Conservation (phyloP, 148 eudicot genomes). For the Vaccinium macrocarpon region DNA sequence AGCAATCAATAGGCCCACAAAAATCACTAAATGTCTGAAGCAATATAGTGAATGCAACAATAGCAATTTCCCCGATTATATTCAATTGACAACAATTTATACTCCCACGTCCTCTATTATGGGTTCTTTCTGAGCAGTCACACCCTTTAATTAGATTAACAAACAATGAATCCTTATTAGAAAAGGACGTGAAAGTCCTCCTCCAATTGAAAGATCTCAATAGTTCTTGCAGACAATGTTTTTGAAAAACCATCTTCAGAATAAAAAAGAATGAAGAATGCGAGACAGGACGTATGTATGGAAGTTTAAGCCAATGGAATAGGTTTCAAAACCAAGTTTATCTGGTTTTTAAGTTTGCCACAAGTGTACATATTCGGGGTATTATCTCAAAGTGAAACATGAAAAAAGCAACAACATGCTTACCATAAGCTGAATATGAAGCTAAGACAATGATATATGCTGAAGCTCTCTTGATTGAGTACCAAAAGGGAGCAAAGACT, state of each 20-base stretch:
- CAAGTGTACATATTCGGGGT: background rate
- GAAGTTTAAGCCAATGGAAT: background rate
- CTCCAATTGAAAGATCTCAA: background rate
- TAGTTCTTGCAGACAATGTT: background rate
- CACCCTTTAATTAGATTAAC: no score
- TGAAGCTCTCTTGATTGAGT: conserved; percentile 94
- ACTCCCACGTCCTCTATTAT: background rate
- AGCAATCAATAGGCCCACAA: background rate
- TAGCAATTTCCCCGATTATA: background rate
- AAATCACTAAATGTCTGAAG: background rate
- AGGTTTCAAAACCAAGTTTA: background rate
- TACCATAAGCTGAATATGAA: conserved; percentile 91
- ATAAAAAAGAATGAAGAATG: background rate
- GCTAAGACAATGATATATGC: conserved; percentile 83
- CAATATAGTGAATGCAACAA: background rate
- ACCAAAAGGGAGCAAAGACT: conserved; percentile 84
- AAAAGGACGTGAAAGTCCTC: no score
- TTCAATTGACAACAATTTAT: background rate
- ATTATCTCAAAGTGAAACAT: background rate
- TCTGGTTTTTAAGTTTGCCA: background rate
- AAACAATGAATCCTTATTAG: no score
- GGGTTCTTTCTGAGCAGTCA: background rate
- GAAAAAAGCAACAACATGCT: background rate
- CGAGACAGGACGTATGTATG: background rate
- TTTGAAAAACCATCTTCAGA: background rate